These are phyloP conservation scores for Ceratobasidium papillatum DNA, from an alignment of 1,284 basidiomycete genomes.

Conservation along the genomic window DNA sequence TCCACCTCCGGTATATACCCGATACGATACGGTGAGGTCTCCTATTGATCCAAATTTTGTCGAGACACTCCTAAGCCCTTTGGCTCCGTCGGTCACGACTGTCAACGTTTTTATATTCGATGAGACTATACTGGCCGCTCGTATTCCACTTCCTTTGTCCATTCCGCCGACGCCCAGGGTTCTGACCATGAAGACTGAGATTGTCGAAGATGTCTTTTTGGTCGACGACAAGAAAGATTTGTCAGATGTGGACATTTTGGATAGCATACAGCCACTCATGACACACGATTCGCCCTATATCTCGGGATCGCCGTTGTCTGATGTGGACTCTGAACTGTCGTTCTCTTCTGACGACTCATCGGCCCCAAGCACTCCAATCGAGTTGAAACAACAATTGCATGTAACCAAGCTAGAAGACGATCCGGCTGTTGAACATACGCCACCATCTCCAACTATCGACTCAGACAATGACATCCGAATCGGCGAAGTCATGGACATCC, in stretches of 20 bases:
- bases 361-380: slow-evolving; percentile 9
- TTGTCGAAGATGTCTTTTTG: neutral
- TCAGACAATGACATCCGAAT: neutral
- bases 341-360: neutral
- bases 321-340: slow-evolving; percentile 2
- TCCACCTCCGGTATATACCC: slow-evolving; percentile 7
- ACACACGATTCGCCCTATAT: neutral
- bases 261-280: neutral
- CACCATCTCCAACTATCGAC: neutral
- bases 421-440: neutral
- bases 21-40: slow-evolving; percentile 1
- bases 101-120: neutral
- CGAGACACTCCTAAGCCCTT: neutral
- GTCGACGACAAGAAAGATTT: neutral
- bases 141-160: slow-evolving; percentile 6
- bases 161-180: slow-evolving; percentile 1
- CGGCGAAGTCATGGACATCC: slow-evolving; percentile 5
- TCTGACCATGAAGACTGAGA: neutral
- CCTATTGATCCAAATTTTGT: neutral
- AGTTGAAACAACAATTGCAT: neutral
- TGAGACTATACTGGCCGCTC: neutral
- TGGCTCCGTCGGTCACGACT: neutral
- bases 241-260: neutral
- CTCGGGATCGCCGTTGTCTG: neutral
- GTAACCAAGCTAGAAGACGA: neutral